Evolutionary conservation across 495 filamentous ascomycete genomes (phyloP), one percentile per base, ranked within the genome.

Genomic region (Melanomma pulvis-pyrius): DNA sequence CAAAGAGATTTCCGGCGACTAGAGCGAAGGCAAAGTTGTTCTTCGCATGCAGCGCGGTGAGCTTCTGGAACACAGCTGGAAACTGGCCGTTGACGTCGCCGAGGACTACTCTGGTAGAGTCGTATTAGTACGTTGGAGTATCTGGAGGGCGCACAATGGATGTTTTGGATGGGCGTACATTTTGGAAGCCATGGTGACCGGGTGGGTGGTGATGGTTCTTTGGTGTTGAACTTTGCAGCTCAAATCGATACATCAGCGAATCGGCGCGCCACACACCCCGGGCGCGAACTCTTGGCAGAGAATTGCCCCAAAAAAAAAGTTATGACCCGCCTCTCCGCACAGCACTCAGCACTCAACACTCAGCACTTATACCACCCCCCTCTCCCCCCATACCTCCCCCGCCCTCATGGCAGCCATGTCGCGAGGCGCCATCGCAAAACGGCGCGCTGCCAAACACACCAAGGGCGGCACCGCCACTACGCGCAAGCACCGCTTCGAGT

Each of bases 401-500:
- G n/a, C n/a, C n/a, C n/a, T 13, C 36, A 75, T 76, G 74, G 71
- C 74, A 12, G 65, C 63, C 41, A 82, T 81, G 65, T 82, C 84
- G 59, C 85, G 86, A 63, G 86, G 86, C 62, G 85, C 85, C 70
- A 87, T 87, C 71, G 77, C 79, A 24, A 90, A 89, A 78, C 81
- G 58, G 26, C 49, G 59, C 8, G n/a, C 54, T 4, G 17, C 63
- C 87, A 89, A 79, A 71, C 80, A 77, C 4, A 66, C 62, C 56
- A 75, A 72, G 52, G 70, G 82, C 9, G 79, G 85, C 66, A 96
- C 92, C 9, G 79, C 81, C 66, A 89, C 92, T 30, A 87, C 87
- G 67, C 92, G 90, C 69, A 87, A 88, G 30, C 90, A 96, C 75
- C 83, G 89, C 76, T 98, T 92, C 83, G 90, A 99, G 80, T 86